phyloP scores from a whole-genome alignment of 139 green algal genomes.

The Chlamydomonas incerta region DNA sequence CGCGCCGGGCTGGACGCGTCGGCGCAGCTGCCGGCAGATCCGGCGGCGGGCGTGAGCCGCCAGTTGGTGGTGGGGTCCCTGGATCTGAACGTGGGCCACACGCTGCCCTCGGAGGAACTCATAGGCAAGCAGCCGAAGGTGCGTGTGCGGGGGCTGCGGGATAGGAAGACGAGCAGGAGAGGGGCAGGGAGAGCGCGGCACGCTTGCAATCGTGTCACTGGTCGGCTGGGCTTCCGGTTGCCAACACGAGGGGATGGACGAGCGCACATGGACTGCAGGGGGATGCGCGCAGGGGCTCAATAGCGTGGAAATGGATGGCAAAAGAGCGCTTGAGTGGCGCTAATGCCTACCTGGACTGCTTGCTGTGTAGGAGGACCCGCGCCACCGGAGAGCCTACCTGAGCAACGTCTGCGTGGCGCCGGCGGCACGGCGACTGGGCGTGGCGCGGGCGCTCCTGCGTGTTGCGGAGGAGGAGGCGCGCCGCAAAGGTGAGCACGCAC shows the following conservation, averaged over 20 bases:
- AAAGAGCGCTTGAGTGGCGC: no score
- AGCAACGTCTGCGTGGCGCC: conserved; percentile 82
- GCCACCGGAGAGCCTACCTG: conserved; percentile 73
- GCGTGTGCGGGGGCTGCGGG: background rate
- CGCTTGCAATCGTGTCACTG: no score
- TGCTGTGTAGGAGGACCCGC: background rate
- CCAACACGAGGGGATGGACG: no score
- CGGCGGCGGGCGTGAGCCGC: background rate
- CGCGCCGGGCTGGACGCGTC: conserved; percentile 59
- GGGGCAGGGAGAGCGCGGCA: no score
- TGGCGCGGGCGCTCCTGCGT: conserved; percentile 56
- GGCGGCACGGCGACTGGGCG: conserved; percentile 58
- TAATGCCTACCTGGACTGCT: no score
- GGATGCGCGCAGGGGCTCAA: no score
- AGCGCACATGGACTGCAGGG: no score
- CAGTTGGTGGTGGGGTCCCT: conserved; percentile 72
- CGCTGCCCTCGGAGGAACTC: conserved; percentile 83
- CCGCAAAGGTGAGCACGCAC: background rate
- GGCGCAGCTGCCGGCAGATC: conserved; percentile 72
- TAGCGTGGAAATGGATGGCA: background rate
- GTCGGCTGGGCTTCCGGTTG: no score
- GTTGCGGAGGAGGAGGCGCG: background rate
- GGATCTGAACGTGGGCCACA: conserved; percentile 79
- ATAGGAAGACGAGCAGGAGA: no score
- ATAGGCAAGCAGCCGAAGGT: conserved; percentile 61